Evolutionary conservation across 257 asterid genomes (phyloP).

Genomic region (Jaltomata sinuosa): DNA sequence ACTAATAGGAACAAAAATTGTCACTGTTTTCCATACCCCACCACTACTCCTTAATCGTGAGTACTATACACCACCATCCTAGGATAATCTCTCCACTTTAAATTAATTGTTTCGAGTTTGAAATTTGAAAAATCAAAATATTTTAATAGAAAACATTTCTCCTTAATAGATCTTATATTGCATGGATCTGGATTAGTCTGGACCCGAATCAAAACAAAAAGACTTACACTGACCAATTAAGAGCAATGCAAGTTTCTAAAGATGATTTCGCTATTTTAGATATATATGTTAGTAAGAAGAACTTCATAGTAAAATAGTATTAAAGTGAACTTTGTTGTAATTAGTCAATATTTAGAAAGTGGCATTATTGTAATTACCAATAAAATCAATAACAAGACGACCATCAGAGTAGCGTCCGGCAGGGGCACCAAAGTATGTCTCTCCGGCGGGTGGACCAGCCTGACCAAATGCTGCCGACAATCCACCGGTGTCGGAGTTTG

Average conservation of each 20-base stretch:
- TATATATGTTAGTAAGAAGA: not conserved
- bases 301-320: not conserved
- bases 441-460: conserved; percentile 71
- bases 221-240: no score
- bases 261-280: not conserved
- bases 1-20: not conserved
- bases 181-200: no score
- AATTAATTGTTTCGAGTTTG: no score
- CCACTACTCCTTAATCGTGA: not conserved
- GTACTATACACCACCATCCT: no score
- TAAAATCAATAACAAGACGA: conserved; percentile 65
- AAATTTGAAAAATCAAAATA: no score
- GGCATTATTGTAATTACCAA: conserved; percentile 12
- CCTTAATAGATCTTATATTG: no score
- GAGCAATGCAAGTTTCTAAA: not conserved
- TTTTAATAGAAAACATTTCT: no score
- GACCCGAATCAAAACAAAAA: no score
- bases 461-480: conserved; percentile 91
- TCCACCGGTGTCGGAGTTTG: conserved; percentile 96
- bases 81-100: no score
- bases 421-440: conserved; percentile 63
- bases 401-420: conserved; percentile 92
- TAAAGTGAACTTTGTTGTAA: not conserved
- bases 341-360: not conserved
- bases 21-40: not conserved